phyloP scores from a whole-genome alignment of 2,329 filamentous ascomycete genomes.

The Hymenoscyphus salicellus region DNA sequence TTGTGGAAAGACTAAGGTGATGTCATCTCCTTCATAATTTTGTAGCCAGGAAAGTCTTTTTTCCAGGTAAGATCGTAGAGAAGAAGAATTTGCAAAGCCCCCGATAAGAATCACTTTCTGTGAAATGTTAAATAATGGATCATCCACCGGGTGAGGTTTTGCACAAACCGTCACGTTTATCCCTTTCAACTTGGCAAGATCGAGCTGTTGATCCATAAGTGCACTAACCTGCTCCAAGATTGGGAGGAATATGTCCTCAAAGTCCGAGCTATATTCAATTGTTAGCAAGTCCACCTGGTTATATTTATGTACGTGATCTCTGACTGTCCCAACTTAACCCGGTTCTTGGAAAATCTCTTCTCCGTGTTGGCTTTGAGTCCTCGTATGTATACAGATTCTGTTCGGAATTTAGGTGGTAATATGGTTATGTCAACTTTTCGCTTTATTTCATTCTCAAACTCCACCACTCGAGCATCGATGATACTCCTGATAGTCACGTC shows the following conservation, averaged over 20 bases:
- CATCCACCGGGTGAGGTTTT: neutral
- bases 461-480: slow-evolving; percentile 11
- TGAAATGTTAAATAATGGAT: neutral
- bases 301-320: neutral
- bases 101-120: slow-evolving; percentile 24
- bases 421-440: slow-evolving; percentile 9
- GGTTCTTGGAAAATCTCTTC: slow-evolving; percentile 10
- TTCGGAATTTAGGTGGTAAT: neutral
- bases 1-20: neutral
- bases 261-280: slow-evolving; percentile 6
- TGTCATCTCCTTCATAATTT: neutral
- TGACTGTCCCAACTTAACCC: slow-evolving; percentile 8
- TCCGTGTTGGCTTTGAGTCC: slow-evolving; percentile 2
- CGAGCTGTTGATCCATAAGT: slow-evolving; percentile 14
- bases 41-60: neutral
- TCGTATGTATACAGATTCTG: neutral
- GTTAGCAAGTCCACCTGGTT: neutral
- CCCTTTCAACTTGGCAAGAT: slow-evolving; percentile 4
- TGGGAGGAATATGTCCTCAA: slow-evolving; percentile 11
- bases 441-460: slow-evolving; percentile 20
- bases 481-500: slow-evolving; percentile 12
- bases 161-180: slow-evolving; percentile 8
- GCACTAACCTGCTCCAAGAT: slow-evolving; percentile 5
- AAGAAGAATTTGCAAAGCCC: slow-evolving; percentile 13
- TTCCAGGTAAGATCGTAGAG: slow-evolving; percentile 8